A percentile compares a stretch with the other conserved stretches of the same genome.
Evolutionary conservation across 768 basidiomycete genomes (phyloP).

Genomic region (Pholiota microspora): DNA sequence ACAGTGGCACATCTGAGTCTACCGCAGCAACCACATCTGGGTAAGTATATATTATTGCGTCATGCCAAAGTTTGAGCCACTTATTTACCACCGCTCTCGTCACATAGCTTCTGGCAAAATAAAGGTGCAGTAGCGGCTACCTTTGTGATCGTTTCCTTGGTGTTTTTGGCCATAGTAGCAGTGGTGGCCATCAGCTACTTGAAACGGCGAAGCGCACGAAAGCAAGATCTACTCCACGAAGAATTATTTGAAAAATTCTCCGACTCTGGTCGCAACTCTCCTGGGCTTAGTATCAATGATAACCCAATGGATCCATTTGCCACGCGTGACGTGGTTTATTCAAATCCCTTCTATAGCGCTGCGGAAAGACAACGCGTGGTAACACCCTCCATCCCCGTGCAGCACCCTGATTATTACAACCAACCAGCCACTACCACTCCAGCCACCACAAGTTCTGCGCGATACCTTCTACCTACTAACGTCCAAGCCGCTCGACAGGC

Average conservation of each 20-base stretch:
- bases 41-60: conserved; percentile 13
- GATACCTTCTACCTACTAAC: conserved; percentile 20
- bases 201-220: conserved; percentile 23
- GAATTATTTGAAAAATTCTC: conserved; percentile 27
- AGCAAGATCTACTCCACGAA: conserved; percentile 21
- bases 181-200: conserved; percentile 21
- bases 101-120: conserved; percentile 33
- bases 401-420: conserved; percentile 20
- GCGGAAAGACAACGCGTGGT: conserved; percentile 6
- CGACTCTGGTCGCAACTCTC: conserved; percentile 22
- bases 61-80: not conserved
- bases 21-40: conserved; percentile 12
- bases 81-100: conserved; percentile 7
- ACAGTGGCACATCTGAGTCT: not conserved
- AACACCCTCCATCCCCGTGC: conserved; percentile 16
- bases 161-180: conserved; percentile 23
- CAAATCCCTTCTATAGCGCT: conserved; percentile 12
- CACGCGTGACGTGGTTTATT: conserved; percentile 14
- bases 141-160: conserved; percentile 29
- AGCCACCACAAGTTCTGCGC: conserved; percentile 7
- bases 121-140: conserved; percentile 36
- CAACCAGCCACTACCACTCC: too few species aligned
- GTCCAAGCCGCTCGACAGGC: conserved; percentile 7
- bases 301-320: conserved; percentile 29
- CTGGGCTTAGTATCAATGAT: conserved; percentile 25